phyloP scores from a whole-genome alignment of 2,329 filamentous ascomycete genomes.

The Diaporthe capsici region DNA sequence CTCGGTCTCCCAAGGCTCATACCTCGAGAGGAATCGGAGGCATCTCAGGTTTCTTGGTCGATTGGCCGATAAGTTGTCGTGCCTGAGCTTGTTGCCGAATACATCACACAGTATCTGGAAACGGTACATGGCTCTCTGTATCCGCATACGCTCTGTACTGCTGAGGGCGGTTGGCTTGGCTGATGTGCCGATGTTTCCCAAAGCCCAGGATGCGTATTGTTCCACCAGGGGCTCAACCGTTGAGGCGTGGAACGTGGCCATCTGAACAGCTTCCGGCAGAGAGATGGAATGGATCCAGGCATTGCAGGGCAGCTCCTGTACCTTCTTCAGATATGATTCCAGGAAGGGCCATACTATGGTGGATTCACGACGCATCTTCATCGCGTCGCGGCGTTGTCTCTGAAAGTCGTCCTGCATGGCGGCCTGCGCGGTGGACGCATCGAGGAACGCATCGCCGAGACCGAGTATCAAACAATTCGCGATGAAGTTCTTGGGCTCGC shows the following conservation, averaged over 20 bases:
- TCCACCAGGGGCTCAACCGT: slow-evolving; percentile 15
- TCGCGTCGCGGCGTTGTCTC: not conserved
- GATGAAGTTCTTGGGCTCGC: slow-evolving; percentile 7
- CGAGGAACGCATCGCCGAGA: not conserved
- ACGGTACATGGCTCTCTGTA: slow-evolving; percentile 20
- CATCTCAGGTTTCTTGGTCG: slow-evolving; percentile 6
- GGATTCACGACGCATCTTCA: not conserved
- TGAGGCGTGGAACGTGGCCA: slow-evolving; percentile 1
- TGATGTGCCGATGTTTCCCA: not conserved
- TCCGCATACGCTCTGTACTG: not conserved
- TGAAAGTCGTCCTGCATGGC: slow-evolving; percentile 10
- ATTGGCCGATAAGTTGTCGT: not conserved
- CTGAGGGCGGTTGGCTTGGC: not conserved
- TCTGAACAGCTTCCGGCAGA: not conserved
- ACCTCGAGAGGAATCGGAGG: slow-evolving; percentile 5
- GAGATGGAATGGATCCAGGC: not conserved
- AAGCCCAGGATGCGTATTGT: slow-evolving; percentile 2
- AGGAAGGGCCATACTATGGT: slow-evolving; percentile 14
- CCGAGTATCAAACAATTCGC: not conserved
- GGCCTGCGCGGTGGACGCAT: slow-evolving; percentile 6
- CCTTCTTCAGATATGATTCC: not conserved
- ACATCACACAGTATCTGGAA: slow-evolving; percentile 20
- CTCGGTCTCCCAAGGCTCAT: slow-evolving; percentile 15
- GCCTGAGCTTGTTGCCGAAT: not conserved
- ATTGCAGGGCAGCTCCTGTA: not conserved